These are phyloP conservation scores for Metarhizium sp. DNA, from an alignment of 2,329 filamentous ascomycete species.

Conservation along the genomic window DNA sequence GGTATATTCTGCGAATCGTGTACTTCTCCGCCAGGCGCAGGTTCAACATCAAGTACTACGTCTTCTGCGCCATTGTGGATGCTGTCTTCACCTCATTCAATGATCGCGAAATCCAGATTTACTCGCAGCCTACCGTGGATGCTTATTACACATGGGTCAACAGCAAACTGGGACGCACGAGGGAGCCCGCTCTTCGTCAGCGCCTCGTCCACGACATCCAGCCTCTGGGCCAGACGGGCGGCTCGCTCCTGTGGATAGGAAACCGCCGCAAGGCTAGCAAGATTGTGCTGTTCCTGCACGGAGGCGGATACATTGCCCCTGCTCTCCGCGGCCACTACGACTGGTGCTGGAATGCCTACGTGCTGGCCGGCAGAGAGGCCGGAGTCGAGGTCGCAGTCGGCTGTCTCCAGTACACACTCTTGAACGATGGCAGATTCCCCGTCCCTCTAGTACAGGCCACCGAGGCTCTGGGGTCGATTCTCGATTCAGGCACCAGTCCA, in stretches of 20 bases:
- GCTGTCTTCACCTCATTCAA: constrained; percentile 12
- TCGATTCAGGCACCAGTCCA: constrained; percentile 18
- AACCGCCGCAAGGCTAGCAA: constrained; percentile 16
- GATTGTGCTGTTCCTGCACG: constrained; percentile 20
- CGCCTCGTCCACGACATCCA: constrained; percentile 12
- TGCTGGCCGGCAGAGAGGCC: constrained; percentile 11
- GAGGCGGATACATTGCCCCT: constrained; percentile 17
- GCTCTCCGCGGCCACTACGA: constrained; percentile 14
- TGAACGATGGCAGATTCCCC: constrained; percentile 20
- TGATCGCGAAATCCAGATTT: constrained; percentile 14
- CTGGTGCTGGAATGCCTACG: constrained; percentile 18
- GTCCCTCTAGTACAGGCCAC: constrained; percentile 22
- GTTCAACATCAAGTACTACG: constrained; percentile 6
- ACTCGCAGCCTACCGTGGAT: constrained; percentile 10
- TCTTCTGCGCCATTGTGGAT: constrained; percentile 10
- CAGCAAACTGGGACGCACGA: constrained; percentile 8
- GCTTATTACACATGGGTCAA: constrained; percentile 15
- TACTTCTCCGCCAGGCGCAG: constrained; percentile 10
- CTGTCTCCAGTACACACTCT: constrained; percentile 25
- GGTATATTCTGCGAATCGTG: not conserved
- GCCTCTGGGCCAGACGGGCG: constrained; percentile 7
- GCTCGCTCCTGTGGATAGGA: constrained; percentile 19
- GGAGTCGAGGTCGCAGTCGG: constrained; percentile 20
- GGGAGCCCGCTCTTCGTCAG: constrained; percentile 6
- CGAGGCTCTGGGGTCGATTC: constrained; percentile 20